These are phyloP conservation scores for Tulasnella sp. DNA, from an alignment of 768 basidiomycete genomes.

Conservation along the genomic window DNA sequence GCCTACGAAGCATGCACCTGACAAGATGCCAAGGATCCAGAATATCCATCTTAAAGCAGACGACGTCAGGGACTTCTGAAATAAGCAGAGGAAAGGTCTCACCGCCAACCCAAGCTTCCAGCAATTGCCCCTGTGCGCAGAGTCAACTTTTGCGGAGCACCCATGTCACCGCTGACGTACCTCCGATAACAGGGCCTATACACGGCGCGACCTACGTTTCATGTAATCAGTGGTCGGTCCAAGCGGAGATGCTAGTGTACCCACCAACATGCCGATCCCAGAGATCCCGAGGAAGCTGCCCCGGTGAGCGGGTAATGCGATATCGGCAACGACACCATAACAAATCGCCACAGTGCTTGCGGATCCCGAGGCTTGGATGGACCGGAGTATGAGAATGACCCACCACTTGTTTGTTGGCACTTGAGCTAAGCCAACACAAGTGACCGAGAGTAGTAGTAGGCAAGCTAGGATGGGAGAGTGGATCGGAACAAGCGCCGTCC, in stretches of 20 bases:
- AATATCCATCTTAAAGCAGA: conserved; percentile 39
- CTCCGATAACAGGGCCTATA: conserved; percentile 8
- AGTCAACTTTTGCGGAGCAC: neutral
- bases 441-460: conserved; percentile 45
- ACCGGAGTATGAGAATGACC: conserved; percentile 68
- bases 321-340: conserved; percentile 67
- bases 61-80: neutral
- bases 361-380: conserved; percentile 65
- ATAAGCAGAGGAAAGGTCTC: neutral
- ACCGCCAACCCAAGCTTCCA: neutral
- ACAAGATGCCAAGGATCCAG: conserved; percentile 46
- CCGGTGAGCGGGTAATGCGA: conserved; percentile 57
- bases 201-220: neutral
- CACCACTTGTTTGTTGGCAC: conserved; percentile 54
- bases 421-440: conserved; percentile 52
- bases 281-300: conserved; percentile 56
- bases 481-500: neutral
- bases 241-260: conserved; percentile 17
- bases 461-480: conserved; percentile 40
- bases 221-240: too few relatives aligned
- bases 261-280: neutral
- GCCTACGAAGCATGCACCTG: conserved; percentile 35
- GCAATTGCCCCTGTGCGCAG: conserved; percentile 19
- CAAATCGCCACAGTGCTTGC: conserved; percentile 69
- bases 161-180: neutral